Evolutionary conservation across 345 rosid species (phyloP).

Genomic region (Dipteronia sinensis): DNA sequence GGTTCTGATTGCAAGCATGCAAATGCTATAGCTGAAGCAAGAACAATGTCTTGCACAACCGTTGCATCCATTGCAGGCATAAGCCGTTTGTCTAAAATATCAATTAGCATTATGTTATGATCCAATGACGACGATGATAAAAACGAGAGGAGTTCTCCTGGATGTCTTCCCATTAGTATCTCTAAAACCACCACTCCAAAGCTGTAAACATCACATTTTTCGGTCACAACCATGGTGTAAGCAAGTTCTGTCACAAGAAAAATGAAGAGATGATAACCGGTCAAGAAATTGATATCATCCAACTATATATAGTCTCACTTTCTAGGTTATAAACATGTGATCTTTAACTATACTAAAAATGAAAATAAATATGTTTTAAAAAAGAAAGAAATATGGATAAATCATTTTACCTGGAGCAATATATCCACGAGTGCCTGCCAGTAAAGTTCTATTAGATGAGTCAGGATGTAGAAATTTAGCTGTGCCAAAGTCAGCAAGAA

Average conservation of each 20-base stretch:
- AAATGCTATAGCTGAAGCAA: not conserved
- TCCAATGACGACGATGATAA: not conserved
- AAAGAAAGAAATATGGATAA: not conserved
- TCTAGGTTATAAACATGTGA: too few species aligned
- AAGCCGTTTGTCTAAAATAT: constrained; percentile 18
- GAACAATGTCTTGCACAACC: not conserved
- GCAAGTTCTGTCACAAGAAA: not conserved
- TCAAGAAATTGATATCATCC: too few species aligned
- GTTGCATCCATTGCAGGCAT: not conserved
- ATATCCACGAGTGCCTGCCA: not conserved
- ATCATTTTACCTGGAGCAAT: not conserved
- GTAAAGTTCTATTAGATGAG: not conserved
- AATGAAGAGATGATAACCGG: not conserved
- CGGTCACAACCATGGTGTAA: not conserved
- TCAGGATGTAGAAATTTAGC: not conserved
- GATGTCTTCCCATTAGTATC: constrained; percentile 13
- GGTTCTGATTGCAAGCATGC: constrained; percentile 14
- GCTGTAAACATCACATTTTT: constrained; percentile 5
- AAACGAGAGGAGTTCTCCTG: not conserved
- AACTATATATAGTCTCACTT: too few species aligned
- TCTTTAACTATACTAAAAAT: not conserved
- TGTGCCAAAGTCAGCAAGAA: not conserved
- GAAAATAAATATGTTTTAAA: not conserved
- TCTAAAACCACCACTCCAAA: not conserved
- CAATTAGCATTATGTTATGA: not conserved